Percentiles rank a stretch among this genome's conserved stretches.
Evolutionary conservation across 2,329 filamentous ascomycete species (phyloP).

Genomic region (Ophiostoma pallidulum): DNA sequence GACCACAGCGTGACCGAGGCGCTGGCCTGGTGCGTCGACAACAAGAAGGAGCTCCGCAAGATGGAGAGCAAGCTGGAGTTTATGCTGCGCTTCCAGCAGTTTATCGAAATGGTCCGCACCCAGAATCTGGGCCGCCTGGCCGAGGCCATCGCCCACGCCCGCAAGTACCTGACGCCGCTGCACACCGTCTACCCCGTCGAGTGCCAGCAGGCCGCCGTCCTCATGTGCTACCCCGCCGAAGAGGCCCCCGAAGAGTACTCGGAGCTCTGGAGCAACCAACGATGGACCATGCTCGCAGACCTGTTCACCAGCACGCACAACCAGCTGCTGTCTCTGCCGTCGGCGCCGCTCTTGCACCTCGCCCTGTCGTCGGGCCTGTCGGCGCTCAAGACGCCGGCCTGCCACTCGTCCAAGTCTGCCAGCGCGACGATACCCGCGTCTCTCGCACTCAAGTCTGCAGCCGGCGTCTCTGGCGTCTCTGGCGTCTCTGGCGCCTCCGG

Average conservation of each 20-base stretch:
- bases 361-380: slow-evolving; percentile 86
- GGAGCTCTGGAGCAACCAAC: slow-evolving; percentile 59
- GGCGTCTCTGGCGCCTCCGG: too few relatives aligned
- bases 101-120: slow-evolving; percentile 76
- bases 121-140: slow-evolving; percentile 53
- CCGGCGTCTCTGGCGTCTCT: too few relatives aligned
- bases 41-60: slow-evolving; percentile 85
- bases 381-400: slow-evolving; percentile 89
- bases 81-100: slow-evolving; percentile 87
- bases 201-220: slow-evolving; percentile 63
- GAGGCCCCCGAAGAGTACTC: slow-evolving; percentile 33
- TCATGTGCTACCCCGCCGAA: slow-evolving; percentile 65
- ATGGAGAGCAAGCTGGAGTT: slow-evolving; percentile 85
- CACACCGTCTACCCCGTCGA: slow-evolving; percentile 57
- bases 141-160: slow-evolving; percentile 74
- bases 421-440: not conserved
- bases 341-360: slow-evolving; percentile 77
- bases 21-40: slow-evolving; percentile 83
- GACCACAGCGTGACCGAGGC: slow-evolving; percentile 67
- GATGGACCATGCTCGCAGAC: slow-evolving; percentile 68
- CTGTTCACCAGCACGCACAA: slow-evolving; percentile 84
- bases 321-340: slow-evolving; percentile 70
- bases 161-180: slow-evolving; percentile 68
- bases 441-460: not conserved
- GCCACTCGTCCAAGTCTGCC: slow-evolving; percentile 54